Base-by-base conservation (phyloP, 148 eudicot species). In the Vaccinium corymbosum region DNA sequence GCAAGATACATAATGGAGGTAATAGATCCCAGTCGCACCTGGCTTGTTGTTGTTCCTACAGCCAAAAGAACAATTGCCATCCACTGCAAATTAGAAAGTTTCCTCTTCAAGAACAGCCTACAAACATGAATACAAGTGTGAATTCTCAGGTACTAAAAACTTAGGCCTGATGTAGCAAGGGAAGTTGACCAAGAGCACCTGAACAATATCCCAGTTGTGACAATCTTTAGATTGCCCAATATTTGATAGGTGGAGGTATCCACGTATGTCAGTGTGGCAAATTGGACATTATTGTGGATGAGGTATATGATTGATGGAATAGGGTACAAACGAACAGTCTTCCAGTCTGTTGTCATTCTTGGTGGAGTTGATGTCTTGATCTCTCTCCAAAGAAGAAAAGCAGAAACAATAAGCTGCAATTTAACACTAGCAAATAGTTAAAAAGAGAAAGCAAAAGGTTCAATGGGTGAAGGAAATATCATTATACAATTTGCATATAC, bases 201-300 rank as follows among this genome's bases (percentile, higher is more conserved):
- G 91, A 96, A 96, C 68, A 96, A 85, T 84, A 96, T 91, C 74
- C 90, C 98, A 52, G 99, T 96, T n/a, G 99, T 93, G 62, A 96
- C 94, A 88, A 96, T 96, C 91, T 96, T 96, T 78, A 96, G 88
- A 89, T 96, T 96, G 25, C 98, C 98, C 99, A 97, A 91, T 70
- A 95, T 97, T 88, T 97, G 99, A 87, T 97, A 97, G 0, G 99
- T 95, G 42, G 99, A 97, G 57, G 99, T 91, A 86, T 97, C 98
- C 87, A 97, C 98, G 78, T 90, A 97, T 19, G 98, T 97, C 70
- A 97, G 89, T 48, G 99, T 97, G 76, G 99, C 98, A 90, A 97
- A 97, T 87, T 97, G 99, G 83, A 97, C 95, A 85, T 97, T 97
- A 85, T 97, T 97, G 88, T 97, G 99, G 76, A 97, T 85, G 4